phyloP scores from a whole-genome alignment of 805 yeast genomes.

The Metschnikowia similis region DNA sequence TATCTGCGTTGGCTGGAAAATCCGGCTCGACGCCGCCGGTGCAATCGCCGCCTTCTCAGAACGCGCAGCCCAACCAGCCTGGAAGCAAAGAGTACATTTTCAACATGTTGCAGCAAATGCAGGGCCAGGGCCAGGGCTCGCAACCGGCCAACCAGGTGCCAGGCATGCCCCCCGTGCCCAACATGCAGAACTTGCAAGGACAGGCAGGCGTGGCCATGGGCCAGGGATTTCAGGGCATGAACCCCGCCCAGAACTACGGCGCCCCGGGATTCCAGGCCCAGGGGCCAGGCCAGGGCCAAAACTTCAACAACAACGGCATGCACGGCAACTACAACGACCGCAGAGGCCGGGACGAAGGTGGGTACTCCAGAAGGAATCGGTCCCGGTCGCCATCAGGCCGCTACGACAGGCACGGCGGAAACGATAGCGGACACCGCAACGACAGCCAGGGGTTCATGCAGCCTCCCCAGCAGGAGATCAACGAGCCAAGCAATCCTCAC shows the following conservation, averaged over 20 bases:
- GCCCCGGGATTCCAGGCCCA: not conserved
- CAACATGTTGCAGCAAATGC: constrained; percentile 53
- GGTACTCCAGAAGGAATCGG: constrained; percentile 47
- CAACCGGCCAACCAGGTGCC: not conserved
- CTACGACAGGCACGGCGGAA: constrained; percentile 12
- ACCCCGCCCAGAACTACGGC: constrained; percentile 15
- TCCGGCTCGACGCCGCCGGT: constrained; percentile 6
- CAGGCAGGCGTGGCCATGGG: not conserved
- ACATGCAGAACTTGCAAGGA: constrained; percentile 9
- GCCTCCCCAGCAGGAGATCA: constrained; percentile 43
- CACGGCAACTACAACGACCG: constrained; percentile 13
- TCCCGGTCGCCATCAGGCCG: constrained; percentile 48
- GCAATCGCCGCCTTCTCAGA: constrained; percentile 12
- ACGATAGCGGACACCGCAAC: constrained; percentile 2
- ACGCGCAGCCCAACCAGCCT: constrained; percentile 13
- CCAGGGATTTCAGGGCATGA: not conserved
- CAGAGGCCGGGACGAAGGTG: constrained; percentile 31
- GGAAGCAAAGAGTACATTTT: constrained; percentile 39
- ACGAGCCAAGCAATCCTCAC: constrained; percentile 68
- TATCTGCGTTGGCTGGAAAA: constrained; percentile 36
- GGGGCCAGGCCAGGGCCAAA: not conserved
- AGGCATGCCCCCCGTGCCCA: constrained; percentile 12
- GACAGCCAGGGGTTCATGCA: constrained; percentile 15
- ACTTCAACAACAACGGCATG: not conserved
- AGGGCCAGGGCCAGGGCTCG: constrained; percentile 17